Percentiles rank a stretch among this genome's conserved stretches.
These are phyloP conservation scores for Nepenthes gracilis DNA, from an alignment of 148 eudicot genomes.

Conservation along the genomic window DNA sequence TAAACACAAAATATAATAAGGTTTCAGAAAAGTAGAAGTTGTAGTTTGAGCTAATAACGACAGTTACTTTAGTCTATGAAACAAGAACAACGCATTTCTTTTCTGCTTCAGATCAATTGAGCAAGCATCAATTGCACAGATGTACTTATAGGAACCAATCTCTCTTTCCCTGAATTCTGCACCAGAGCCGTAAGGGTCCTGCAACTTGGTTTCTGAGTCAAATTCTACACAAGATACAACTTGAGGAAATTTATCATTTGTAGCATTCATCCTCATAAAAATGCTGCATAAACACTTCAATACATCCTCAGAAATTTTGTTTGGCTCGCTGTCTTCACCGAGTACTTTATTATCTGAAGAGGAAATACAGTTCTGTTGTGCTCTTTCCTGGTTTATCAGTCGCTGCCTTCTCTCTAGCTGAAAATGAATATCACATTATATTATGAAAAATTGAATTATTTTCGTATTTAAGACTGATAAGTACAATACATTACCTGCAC, in stretches of 20 bases:
- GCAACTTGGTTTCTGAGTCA: conserved; percentile 21
- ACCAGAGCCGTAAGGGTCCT: conserved; percentile 53
- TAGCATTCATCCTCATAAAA: conserved; percentile 46
- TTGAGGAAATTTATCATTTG: conserved; percentile 32
- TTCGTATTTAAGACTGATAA: no score
- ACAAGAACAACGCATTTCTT: conserved; percentile 28
- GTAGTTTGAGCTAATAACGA: background rate
- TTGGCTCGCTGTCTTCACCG: conserved; percentile 47
- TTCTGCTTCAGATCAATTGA: conserved; percentile 36
- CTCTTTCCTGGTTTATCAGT: conserved; percentile 24
- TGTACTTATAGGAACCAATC: conserved; percentile 48
- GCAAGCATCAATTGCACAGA: conserved; percentile 35
- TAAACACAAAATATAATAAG: background rate
- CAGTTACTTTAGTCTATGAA: conserved; percentile 42
- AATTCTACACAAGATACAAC: conserved; percentile 20
- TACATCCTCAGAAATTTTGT: conserved; percentile 73
- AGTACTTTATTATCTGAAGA: conserved; percentile 25
- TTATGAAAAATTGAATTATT: no score
- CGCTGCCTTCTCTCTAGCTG: conserved; percentile 5
- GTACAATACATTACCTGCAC: conserved; percentile 24
- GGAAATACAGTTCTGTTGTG: conserved; percentile 32
- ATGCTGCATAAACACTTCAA: conserved; percentile 70
- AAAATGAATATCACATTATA: no score
- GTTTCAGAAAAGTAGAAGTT: background rate
- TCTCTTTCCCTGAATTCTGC: conserved; percentile 36